Evolutionary conservation across 495 filamentous ascomycete species (phyloP).

Genomic region (Symbiotaphrina buchneri): DNA sequence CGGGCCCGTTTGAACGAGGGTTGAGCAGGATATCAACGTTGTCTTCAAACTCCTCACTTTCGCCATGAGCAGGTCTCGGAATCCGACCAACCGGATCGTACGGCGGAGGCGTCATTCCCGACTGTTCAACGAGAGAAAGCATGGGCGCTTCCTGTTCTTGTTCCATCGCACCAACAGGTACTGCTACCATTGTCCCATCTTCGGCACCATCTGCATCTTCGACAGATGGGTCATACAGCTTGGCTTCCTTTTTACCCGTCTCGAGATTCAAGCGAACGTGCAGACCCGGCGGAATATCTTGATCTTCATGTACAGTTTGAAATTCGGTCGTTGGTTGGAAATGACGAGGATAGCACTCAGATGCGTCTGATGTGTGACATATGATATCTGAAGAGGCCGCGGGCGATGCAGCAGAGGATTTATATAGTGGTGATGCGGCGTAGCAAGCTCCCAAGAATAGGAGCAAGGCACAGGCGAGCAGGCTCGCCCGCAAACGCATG

Average conservation of each 20-base stretch:
- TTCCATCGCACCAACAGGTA: constrained; percentile 20
- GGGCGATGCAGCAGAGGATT: constrained; percentile 10
- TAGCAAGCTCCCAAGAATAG: too few relatives aligned
- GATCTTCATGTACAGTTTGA: constrained; percentile 34
- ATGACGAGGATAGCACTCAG: constrained; percentile 38
- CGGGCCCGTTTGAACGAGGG: constrained; percentile 7
- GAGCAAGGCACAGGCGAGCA: too few relatives aligned
- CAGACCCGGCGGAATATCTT: constrained; percentile 36
- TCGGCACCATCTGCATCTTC: constrained; percentile 13
- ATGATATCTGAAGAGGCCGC: constrained; percentile 23
- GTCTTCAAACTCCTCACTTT: constrained; percentile 17
- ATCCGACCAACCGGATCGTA: constrained; percentile 23
- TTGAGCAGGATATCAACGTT: constrained; percentile 17
- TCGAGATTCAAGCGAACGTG: constrained; percentile 39
- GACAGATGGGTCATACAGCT: constrained; percentile 31
- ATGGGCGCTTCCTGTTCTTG: constrained; percentile 12
- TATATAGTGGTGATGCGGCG: too few relatives aligned
- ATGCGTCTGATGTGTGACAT: constrained; percentile 31
- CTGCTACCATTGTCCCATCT: constrained; percentile 19
- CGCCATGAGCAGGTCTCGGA: constrained; percentile 13
- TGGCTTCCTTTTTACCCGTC: constrained; percentile 38
- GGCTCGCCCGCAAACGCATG: too few relatives aligned
- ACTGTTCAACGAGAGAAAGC: not conserved
- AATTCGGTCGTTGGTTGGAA: constrained; percentile 39
- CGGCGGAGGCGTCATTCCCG: constrained; percentile 1